Percentiles rank a stretch among this genome's conserved stretches.
These are phyloP conservation scores for Stephanodiscus triporus DNA, from an alignment of 108 stramenopile genomes.

Conservation along the genomic window DNA sequence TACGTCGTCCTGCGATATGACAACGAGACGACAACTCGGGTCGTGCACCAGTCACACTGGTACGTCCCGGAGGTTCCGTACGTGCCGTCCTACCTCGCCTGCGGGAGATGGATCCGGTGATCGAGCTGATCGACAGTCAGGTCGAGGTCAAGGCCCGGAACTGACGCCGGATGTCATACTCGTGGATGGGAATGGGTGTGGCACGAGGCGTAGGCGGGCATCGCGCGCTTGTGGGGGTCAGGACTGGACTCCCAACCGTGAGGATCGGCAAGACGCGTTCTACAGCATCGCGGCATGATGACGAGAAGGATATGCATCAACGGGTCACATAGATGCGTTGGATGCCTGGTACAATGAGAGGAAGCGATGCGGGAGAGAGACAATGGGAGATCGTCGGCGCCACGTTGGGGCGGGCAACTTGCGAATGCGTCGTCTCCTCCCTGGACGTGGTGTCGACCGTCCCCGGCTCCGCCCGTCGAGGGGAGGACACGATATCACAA, in stretches of 20 bases:
- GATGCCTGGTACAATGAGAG: slow-evolving; percentile 5
- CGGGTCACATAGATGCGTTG: slow-evolving; percentile 16
- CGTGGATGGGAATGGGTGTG: slow-evolving; percentile 70
- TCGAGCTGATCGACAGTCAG: slow-evolving; percentile 55
- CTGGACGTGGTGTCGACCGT: too few relatives aligned
- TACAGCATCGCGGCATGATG: slow-evolving; percentile 48
- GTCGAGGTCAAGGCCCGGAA: slow-evolving; percentile 30
- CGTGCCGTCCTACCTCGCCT: slow-evolving; percentile 65
- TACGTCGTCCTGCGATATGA: slow-evolving; percentile 61
- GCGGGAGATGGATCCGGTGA: slow-evolving; percentile 70
- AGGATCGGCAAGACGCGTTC: slow-evolving; percentile 70
- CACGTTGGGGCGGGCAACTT: too few relatives aligned
- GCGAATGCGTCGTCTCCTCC: too few relatives aligned
- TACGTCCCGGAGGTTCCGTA: slow-evolving; percentile 43
- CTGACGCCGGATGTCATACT: slow-evolving; percentile 57
- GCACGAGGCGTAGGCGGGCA: slow-evolving; percentile 66
- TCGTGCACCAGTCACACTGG: slow-evolving; percentile 56
- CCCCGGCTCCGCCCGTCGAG: too few relatives aligned
- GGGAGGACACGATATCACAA: too few relatives aligned
- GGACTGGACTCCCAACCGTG: slow-evolving; percentile 64
- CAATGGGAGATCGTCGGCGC: too few relatives aligned
- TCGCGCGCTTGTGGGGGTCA: slow-evolving; percentile 70
- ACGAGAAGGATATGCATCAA: slow-evolving; percentile 14
- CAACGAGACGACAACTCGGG: too few relatives aligned
- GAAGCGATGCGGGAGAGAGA: not conserved